phyloP scores from a whole-genome alignment of 2,329 filamentous ascomycete genomes.

The Chrysosporium queenslandicum region DNA sequence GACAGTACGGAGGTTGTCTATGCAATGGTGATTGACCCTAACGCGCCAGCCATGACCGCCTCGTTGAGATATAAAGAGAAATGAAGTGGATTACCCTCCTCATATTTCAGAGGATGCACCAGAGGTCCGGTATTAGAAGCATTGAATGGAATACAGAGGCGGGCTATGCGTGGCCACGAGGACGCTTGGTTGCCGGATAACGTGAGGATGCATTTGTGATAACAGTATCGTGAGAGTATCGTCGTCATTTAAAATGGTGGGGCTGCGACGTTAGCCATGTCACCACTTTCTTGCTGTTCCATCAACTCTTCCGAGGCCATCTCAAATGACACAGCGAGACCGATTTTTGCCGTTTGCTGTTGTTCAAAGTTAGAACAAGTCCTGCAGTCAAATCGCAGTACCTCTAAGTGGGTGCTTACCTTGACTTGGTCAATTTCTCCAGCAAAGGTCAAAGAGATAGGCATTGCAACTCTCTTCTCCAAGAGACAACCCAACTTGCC shows the following conservation, averaged over 20 bases:
- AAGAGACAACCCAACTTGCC: conserved; percentile 87
- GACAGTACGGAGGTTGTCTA: conserved; percentile 10
- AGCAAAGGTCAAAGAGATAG: conserved; percentile 87
- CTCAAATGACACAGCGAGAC: conserved; percentile 86
- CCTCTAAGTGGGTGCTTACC: conserved; percentile 48
- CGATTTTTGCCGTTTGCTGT: conserved; percentile 90
- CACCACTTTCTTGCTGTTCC: conserved; percentile 61
- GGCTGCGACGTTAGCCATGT: conserved; percentile 36
- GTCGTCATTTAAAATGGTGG: conserved; percentile 39
- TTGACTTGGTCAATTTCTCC: conserved; percentile 93
- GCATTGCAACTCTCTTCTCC: conserved; percentile 90
- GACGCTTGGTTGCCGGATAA: conserved; percentile 2
- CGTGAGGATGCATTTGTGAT: conserved; percentile 3
- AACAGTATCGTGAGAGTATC: not conserved
- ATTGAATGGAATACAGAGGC: conserved; percentile 1
- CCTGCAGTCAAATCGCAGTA: not conserved
- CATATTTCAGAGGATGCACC: not conserved
- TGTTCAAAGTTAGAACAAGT: conserved; percentile 13
- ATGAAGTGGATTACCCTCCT: not conserved
- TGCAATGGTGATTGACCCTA: conserved; percentile 8
- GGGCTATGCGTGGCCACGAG: not conserved
- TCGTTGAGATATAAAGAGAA: not conserved
- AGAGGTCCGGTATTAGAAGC: conserved; percentile 6
- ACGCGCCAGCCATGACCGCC: conserved; percentile 7
- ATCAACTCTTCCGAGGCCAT: conserved; percentile 74